These are phyloP conservation scores for Cordyceps fumosorosea DNA, from an alignment of 2,329 filamentous ascomycete species.

Conservation along the genomic window DNA sequence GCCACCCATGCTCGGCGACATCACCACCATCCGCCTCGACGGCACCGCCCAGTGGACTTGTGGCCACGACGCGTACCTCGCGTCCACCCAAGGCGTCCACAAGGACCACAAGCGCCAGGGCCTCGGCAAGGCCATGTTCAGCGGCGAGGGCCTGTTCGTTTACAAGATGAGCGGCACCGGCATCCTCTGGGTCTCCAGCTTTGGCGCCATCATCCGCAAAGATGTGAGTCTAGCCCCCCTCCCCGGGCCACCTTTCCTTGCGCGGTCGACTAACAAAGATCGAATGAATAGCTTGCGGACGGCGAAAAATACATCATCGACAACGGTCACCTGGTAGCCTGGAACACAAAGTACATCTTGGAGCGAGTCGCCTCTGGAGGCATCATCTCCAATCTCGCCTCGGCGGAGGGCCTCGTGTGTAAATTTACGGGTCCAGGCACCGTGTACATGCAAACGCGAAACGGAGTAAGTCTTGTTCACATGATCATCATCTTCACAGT, in stretches of 20 bases:
- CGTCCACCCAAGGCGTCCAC: slow-evolving; percentile 76
- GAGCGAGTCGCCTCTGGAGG: slow-evolving; percentile 87
- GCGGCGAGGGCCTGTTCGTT: slow-evolving; percentile 84
- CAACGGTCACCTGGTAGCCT: slow-evolving; percentile 89
- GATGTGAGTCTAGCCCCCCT: slow-evolving; percentile 54
- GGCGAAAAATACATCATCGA: slow-evolving; percentile 89
- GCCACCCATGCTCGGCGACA: slow-evolving; percentile 73
- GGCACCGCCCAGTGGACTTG: slow-evolving; percentile 76
- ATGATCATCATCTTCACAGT: not conserved
- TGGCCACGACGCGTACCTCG: slow-evolving; percentile 80
- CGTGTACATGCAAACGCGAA: slow-evolving; percentile 87
- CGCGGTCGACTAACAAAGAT: slow-evolving; percentile 13
- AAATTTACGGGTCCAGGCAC: slow-evolving; percentile 90
- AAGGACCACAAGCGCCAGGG: slow-evolving; percentile 84
- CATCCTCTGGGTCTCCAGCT: slow-evolving; percentile 82
- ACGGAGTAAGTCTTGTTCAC: slow-evolving; percentile 49
- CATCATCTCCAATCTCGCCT: slow-evolving; percentile 78
- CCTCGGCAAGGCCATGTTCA: slow-evolving; percentile 86
- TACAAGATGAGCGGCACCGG: slow-evolving; percentile 80
- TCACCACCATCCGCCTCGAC: slow-evolving; percentile 68
- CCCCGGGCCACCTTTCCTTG: slow-evolving; percentile 17
- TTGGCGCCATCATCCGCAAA: slow-evolving; percentile 92
- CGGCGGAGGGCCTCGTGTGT: slow-evolving; percentile 85
- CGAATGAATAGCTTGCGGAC: slow-evolving; percentile 39
- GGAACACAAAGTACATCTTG: slow-evolving; percentile 92